Percentiles rank a stretch among this genome's conserved stretches.
Evolutionary conservation across 768 basidiomycete genomes (phyloP).

Genomic region (Boletus reticulatus): DNA sequence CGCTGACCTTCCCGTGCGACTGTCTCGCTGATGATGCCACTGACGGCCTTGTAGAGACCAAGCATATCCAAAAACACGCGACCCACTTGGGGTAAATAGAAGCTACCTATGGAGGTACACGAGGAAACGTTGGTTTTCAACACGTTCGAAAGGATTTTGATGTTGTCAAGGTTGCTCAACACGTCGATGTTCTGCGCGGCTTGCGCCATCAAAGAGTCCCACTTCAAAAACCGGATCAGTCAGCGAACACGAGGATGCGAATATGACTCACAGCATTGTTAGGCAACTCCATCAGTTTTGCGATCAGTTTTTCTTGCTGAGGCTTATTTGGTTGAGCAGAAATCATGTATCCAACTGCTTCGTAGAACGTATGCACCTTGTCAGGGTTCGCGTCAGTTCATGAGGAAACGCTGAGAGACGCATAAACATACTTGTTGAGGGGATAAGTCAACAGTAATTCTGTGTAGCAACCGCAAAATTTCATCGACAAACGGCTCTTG

Average conservation of each 20-base stretch:
- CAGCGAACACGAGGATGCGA: background rate
- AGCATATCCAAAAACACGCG: constrained; percentile 98
- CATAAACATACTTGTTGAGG: constrained; percentile 64
- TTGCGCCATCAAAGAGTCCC: constrained; percentile 97
- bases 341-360: constrained; percentile 99
- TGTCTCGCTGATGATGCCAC: constrained; percentile 92
- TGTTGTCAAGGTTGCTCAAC: constrained; percentile 85
- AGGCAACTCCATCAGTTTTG: constrained; percentile 94
- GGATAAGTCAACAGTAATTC: constrained; percentile 92
- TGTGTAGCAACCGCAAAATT: constrained; percentile 85
- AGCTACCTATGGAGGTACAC: constrained; percentile 93
- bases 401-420: background rate
- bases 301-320: constrained; percentile 92
- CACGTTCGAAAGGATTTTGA: constrained; percentile 95
- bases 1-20: constrained; percentile 77
- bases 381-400: constrained; percentile 8
- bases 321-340: constrained; percentile 98
- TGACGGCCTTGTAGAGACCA: constrained; percentile 95
- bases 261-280: constrained; percentile 82
- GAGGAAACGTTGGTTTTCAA: constrained; percentile 98
- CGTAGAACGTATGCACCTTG: constrained; percentile 94
- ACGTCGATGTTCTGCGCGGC: constrained; percentile 92
- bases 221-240: constrained; percentile 46
- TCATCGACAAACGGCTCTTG: constrained; percentile 98
- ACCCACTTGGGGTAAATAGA: constrained; percentile 96